Evolutionary conservation across 2,329 filamentous ascomycete species (phyloP), one percentile per base, ranked within the genome.

Genomic region (Scorias spongiosa): DNA sequence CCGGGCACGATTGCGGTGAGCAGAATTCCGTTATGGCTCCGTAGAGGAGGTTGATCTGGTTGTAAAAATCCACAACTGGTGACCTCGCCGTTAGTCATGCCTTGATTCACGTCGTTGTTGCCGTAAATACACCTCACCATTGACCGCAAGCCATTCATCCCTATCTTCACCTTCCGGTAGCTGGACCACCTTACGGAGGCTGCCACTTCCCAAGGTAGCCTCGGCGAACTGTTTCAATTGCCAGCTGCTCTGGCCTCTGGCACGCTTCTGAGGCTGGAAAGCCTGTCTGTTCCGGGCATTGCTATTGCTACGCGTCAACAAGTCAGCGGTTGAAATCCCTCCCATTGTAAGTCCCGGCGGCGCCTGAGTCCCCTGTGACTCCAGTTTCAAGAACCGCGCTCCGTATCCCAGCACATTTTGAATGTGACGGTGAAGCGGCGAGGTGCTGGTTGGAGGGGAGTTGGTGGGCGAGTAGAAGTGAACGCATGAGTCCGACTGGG

Each of bases 21-120:
- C 91, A 98, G 67, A 98, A 98, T 62, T 98, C 91, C 47, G 91
- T 98, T 61, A 98, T 98, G 52, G 91, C 91, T 47, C 93, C 93
- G 63, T 98, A 98, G 47, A 98, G 80, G 30, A 98, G 76, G 67
- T 98, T 98, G 71, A 98, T 93, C 67, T 98, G 91, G 70, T 98
- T 98, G 77, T 98, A 98, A 67, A 98, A 98, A 67, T 98, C 91
- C 69, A 98, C 91, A 70, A 98, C 88, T 94, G 54, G 43, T 8
- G 32, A 26, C 32, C 36, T 36, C 36, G 29, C 29, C 11, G 20
- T 36, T 39, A 10, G 17, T 28, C 44, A 41, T 17, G 30, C 42
- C 29, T 9, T 36, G 4, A 9, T 15, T 36, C 15, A 36, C 32
- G 5, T 15, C 15, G 10, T 29, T 7, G 32, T 11, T 20, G 41